These are phyloP conservation scores for Monilinia vaccinii-corymbosi DNA, from an alignment of 2,329 filamentous ascomycete genomes.

Conservation along the genomic window DNA sequence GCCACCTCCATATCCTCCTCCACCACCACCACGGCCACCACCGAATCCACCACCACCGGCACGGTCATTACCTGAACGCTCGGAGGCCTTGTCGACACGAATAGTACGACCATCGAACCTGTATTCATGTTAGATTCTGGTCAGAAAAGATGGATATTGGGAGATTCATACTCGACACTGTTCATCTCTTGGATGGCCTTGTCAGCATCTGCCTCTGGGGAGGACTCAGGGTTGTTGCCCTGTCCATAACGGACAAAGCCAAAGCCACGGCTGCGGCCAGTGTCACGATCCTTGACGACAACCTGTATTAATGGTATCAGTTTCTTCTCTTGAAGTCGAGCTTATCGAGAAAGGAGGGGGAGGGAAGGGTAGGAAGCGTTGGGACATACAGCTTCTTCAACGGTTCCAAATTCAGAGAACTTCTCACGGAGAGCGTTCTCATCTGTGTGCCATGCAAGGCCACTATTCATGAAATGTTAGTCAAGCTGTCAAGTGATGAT, in stretches of 20 bases:
- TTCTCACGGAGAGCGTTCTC: conserved; percentile 78
- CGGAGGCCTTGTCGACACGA: conserved; percentile 86
- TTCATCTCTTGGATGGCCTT: conserved; percentile 73
- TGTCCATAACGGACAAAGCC: conserved; percentile 87
- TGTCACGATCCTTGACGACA: conserved; percentile 96
- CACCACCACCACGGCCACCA: conserved; percentile 31
- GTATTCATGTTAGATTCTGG: conserved; percentile 11
- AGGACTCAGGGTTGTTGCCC: conserved; percentile 5
- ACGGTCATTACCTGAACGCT: conserved; percentile 33
- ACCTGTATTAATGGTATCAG: conserved; percentile 47
- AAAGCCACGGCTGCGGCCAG: conserved; percentile 91
- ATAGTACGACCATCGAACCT: conserved; percentile 93
- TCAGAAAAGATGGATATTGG: neutral
- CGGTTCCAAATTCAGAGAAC: conserved; percentile 82
- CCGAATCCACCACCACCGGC: conserved; percentile 26
- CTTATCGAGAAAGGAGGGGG: conserved; percentile 6
- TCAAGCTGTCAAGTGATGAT: neutral
- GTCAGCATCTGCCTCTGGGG: conserved; percentile 59
- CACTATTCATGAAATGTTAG: conserved; percentile 42
- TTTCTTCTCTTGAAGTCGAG: conserved; percentile 15
- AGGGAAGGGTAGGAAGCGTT: neutral
- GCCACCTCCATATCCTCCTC: conserved; percentile 22
- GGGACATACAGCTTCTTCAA: conserved; percentile 87
- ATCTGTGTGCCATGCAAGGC: conserved; percentile 97
- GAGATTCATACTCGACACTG: conserved; percentile 70